Percentiles rank a stretch among this genome's conserved stretches.
Conservation (phyloP, 345 rosid genomes). For the Brassica napus region Da-Ae NC_063449.1:45076501-45077000, state of each 20-base stretch:
- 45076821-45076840: background rate
- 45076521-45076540: constrained; percentile 90
- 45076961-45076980: background rate
- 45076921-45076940: background rate
- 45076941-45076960: background rate
- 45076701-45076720: background rate
- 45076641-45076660: constrained; percentile 31
- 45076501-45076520: constrained; percentile 70
- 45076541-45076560: constrained; percentile 63
- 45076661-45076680: background rate
- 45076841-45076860: background rate
- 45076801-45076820: background rate
- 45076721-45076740: background rate
- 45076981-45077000: too few relatives aligned
- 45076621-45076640: constrained; percentile 1
- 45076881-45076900: background rate
- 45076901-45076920: background rate
- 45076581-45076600: constrained; percentile 90
- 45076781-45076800: background rate
- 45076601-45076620: constrained; percentile 57
- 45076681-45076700: background rate
- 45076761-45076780: background rate
- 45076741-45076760: background rate
- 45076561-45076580: constrained; percentile 56
- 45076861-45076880: background rate